Evolutionary conservation across 1,284 basidiomycete species (phyloP).

Genomic region (Termitomyces sp.): DNA sequence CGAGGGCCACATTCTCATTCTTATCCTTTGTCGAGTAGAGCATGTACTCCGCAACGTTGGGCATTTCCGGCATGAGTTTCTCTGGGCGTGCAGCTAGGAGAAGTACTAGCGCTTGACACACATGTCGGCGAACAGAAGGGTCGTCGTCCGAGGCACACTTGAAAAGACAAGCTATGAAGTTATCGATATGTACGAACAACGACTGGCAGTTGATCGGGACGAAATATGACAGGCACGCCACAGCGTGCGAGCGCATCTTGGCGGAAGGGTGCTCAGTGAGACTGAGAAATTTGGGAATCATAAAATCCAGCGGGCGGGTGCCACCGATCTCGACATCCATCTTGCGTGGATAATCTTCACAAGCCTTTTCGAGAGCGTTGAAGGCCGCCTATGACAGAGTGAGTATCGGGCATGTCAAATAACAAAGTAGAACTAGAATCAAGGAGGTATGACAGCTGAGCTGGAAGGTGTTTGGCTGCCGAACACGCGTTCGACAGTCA

Average conservation of each 20-base stretch:
- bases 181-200: slow-evolving; percentile 88
- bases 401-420: background rate
- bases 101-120: slow-evolving; percentile 93
- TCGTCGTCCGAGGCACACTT: slow-evolving; percentile 92
- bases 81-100: slow-evolving; percentile 91
- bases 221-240: slow-evolving; percentile 93
- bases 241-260: slow-evolving; percentile 90
- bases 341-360: slow-evolving; percentile 95
- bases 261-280: slow-evolving; percentile 79
- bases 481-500: background rate
- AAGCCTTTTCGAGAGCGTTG: slow-evolving; percentile 91
- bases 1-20: slow-evolving; percentile 91
- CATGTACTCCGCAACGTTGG: slow-evolving; percentile 97
- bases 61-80: slow-evolving; percentile 95
- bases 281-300: slow-evolving; percentile 92
- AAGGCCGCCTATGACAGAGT: slow-evolving; percentile 73
- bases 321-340: slow-evolving; percentile 91
- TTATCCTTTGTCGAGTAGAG: slow-evolving; percentile 96
- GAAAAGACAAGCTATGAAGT: slow-evolving; percentile 91
- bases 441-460: background rate
- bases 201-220: slow-evolving; percentile 80
- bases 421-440: background rate
- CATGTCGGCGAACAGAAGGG: slow-evolving; percentile 88
- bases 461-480: background rate
- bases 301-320: slow-evolving; percentile 82